These are phyloP conservation scores for Gastrodia elata DNA, from an alignment of 106 monocot genomes.

Conservation along the genomic window DNA sequence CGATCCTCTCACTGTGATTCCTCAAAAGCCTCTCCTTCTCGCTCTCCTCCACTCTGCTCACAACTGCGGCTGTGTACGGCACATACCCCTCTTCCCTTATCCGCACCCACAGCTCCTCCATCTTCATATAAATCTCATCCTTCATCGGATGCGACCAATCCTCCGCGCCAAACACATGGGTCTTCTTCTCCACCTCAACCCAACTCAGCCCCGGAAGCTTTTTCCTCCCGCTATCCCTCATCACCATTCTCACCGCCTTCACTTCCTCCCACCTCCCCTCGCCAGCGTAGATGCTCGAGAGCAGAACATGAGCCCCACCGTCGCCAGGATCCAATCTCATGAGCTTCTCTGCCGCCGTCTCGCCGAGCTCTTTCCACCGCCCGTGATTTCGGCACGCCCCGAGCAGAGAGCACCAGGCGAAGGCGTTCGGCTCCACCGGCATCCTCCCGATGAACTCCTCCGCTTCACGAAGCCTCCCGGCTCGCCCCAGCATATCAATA, in stretches of 20 bases:
- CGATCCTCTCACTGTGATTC: conserved; percentile 63
- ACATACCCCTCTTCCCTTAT: conserved; percentile 53
- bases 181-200: conserved; percentile 50
- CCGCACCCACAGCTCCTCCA: conserved; percentile 28
- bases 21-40: conserved; percentile 43
- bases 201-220: conserved; percentile 52
- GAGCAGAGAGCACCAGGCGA: conserved; percentile 54
- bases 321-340: conserved; percentile 46
- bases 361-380: conserved; percentile 27
- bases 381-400: conserved; percentile 47
- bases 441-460: conserved; percentile 34
- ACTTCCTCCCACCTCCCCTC: conserved; percentile 44
- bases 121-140: conserved; percentile 41
- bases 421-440: conserved; percentile 43
- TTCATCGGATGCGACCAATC: conserved; percentile 39
- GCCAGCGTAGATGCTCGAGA: conserved; percentile 47
- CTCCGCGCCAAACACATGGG: conserved; percentile 40
- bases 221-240: conserved; percentile 36
- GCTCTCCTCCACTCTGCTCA: conserved; percentile 35
- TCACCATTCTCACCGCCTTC: conserved; percentile 33
- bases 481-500: conserved; percentile 42
- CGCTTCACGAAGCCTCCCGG: conserved; percentile 35
- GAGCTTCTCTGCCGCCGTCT: conserved; percentile 55
- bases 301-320: conserved; percentile 36
- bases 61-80: conserved; percentile 21